Conservation (phyloP, 1,284 basidiomycete genomes). For the Fomes fomentarius region DNA sequence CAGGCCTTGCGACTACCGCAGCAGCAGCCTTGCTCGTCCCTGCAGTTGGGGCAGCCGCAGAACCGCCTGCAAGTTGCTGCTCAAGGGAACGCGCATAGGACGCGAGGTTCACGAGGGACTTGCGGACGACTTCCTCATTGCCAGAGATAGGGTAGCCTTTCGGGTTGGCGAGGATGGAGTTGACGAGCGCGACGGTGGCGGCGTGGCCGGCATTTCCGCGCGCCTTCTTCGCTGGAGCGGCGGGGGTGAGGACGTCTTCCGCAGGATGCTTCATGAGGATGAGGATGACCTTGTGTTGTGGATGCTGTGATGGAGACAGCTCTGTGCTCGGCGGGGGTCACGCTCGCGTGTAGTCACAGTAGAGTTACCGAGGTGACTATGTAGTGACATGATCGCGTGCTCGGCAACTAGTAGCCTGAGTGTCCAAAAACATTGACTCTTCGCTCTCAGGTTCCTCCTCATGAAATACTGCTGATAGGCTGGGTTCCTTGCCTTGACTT, state of each 20-base stretch:
- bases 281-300: background rate
- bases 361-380: background rate
- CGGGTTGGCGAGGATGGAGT: conserved; percentile 40
- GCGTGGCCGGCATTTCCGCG: conserved; percentile 31
- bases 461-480: no score
- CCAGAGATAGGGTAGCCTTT: conserved; percentile 40
- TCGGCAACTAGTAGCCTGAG: no score
- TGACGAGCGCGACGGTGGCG: conserved; percentile 40
- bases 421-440: no score
- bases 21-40: conserved; percentile 14
- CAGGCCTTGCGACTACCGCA: conserved; percentile 32
- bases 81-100: conserved; percentile 50
- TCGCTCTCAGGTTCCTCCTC: no score
- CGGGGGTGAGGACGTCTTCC: conserved; percentile 25
- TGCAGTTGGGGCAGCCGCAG: conserved; percentile 7
- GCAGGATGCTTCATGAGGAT: conserved; percentile 42
- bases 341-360: conserved; percentile 4
- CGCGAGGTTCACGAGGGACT: conserved; percentile 42
- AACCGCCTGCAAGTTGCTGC: conserved; percentile 22
- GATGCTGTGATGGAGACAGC: background rate
- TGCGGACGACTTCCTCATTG: conserved; percentile 36
- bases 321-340: background rate
- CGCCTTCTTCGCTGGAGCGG: conserved; percentile 35
- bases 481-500: no score
- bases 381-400: no score